Base-by-base conservation (phyloP, 306 rosid species). In the Prunus kanzakura region DNA sequence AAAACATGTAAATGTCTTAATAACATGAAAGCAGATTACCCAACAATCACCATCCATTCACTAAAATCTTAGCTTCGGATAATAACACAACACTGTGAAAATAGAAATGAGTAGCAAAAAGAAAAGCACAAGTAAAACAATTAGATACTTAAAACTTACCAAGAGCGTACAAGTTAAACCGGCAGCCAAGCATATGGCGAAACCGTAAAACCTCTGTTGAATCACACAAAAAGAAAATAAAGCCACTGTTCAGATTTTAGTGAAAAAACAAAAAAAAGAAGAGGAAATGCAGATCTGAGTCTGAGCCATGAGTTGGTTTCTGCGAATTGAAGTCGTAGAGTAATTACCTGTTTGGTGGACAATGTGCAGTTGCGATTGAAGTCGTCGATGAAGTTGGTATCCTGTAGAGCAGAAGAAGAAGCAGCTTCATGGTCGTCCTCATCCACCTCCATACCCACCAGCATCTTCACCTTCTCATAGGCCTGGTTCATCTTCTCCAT, bases 401-500 rank as follows among this genome's bases (percentile, higher is more conserved):
- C 82, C 12, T 84, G 82, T 5, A 82, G 80, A 0, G 89, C 47
- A 23, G 80, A 43, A 19, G 82, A 71, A 13, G 75, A 9, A 7
- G 73, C 41, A 25, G 55, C 71, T 23, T 23, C 47, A 5, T 35
- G 64, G 35, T 32, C 83, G 46, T 56, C 80, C 32, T 88, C 96
- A 5, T 86, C 96, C 15, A 81, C 87, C 22, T 94, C 98, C 89
- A 90, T 84, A 64, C 97, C 95, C 22, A 94, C 98, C 77, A 94
- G 85, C 74, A 87, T 86, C 89, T 90, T 91, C 85, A 90, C 82
- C 84, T 87, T 94, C 83, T 87, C 97, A 38, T 85, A 85, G 20
- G 97, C 98, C 67, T 45, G 83, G 75, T 86, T 92, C 91, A 92
- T 83, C 80, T 81, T 94, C 68, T 90, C 96, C 98, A 91, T 94